These are phyloP conservation scores for Alternaria sp. DNA, from an alignment of 2,329 filamentous ascomycete genomes.

Conservation along the genomic window DNA sequence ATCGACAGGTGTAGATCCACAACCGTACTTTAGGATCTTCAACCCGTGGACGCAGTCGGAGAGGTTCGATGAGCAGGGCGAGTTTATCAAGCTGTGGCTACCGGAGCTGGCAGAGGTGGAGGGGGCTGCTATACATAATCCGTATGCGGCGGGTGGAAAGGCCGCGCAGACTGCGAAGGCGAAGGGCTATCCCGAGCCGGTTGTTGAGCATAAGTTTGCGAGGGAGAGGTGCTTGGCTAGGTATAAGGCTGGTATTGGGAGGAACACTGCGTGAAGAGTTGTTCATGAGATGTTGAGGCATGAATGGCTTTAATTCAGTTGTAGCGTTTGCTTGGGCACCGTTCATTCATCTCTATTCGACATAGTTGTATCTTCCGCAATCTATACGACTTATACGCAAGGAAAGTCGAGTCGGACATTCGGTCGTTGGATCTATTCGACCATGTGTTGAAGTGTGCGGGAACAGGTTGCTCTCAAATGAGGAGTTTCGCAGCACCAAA, in stretches of 20 bases:
- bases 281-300: not conserved
- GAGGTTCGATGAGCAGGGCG: slow-evolving; percentile 80
- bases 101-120: slow-evolving; percentile 71
- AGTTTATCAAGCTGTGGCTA: slow-evolving; percentile 84
- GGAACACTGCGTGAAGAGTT: slow-evolving; percentile 51
- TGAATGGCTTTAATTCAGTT: not conserved
- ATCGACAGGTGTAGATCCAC: slow-evolving; percentile 77
- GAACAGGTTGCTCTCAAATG: slow-evolving; percentile 55
- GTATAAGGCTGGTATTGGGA: slow-evolving; percentile 71
- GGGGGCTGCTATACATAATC: slow-evolving; percentile 79
- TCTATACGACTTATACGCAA: not conserved
- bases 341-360: not conserved
- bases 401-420: slow-evolving; percentile 30
- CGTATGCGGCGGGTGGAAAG: slow-evolving; percentile 67
- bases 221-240: slow-evolving; percentile 71
- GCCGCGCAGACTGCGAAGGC: slow-evolving; percentile 65
- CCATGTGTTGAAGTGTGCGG: slow-evolving; percentile 55
- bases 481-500: not conserved
- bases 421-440: slow-evolving; percentile 35
- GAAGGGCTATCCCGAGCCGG: slow-evolving; percentile 74
- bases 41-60: slow-evolving; percentile 85
- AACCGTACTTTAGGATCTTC: slow-evolving; percentile 91
- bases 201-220: slow-evolving; percentile 75
- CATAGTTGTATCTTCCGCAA: not conserved
- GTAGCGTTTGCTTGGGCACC: not conserved